phyloP scores from a whole-genome alignment of 805 yeast species.

The Saccharomycopsis microspora region DNA sequence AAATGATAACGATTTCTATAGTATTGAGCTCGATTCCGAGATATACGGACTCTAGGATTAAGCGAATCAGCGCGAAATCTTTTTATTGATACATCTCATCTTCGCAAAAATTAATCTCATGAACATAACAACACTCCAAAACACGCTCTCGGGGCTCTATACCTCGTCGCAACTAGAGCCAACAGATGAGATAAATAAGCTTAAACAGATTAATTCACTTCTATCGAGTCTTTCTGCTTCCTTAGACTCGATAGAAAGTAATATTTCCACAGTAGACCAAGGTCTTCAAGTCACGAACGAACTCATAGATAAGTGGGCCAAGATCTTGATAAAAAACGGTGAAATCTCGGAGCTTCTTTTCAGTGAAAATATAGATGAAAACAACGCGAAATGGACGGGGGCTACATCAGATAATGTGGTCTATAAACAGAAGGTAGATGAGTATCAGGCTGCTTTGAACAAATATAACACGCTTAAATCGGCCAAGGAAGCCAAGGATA shows the following conservation, averaged over 20 bases:
- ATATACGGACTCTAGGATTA: too few relatives aligned
- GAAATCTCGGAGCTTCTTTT: slow-evolving; percentile 12
- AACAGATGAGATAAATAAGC: slow-evolving; percentile 6
- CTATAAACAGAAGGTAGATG: slow-evolving; percentile 1
- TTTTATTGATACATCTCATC: too few relatives aligned
- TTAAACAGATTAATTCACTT: slow-evolving; percentile 4
- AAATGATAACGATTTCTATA: too few relatives aligned
- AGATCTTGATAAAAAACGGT: slow-evolving; percentile 13
- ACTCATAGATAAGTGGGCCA: slow-evolving; percentile 15
- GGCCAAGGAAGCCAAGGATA: slow-evolving; percentile 6
- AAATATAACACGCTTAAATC: slow-evolving; percentile 9
- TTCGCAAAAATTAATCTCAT: too few relatives aligned
- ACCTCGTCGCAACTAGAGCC: not conserved
- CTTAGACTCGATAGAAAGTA: not conserved
- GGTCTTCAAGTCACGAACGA: slow-evolving; percentile 11
- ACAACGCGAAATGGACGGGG: slow-evolving; percentile 13
- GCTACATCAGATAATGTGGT: slow-evolving; percentile 5
- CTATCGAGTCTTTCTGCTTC: not conserved
- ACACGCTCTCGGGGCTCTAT: too few relatives aligned
- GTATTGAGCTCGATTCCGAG: too few relatives aligned
- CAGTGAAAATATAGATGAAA: not conserved
- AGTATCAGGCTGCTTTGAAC: slow-evolving; percentile 7
- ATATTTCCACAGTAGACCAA: slow-evolving; percentile 10
- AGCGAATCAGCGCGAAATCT: too few relatives aligned
- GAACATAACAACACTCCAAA: too few relatives aligned